phyloP scores from a whole-genome alignment of 805 yeast species.

The Hyphopichia homilentoma region DNA sequence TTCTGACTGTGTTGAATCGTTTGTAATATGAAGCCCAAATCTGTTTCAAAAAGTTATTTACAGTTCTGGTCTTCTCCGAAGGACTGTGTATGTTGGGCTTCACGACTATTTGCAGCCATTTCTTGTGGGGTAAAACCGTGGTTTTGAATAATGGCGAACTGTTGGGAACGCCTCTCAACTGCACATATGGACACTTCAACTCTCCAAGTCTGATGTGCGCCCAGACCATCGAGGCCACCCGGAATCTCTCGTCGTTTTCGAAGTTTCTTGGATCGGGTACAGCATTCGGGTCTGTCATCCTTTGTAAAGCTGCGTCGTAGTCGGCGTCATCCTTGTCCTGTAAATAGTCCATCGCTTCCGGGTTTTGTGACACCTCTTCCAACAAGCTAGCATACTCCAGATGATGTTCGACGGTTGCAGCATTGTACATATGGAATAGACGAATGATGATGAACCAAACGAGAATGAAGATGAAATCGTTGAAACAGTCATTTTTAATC shows the following conservation, averaged over 20 bases:
- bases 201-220: conserved; percentile 25
- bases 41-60: conserved; percentile 7
- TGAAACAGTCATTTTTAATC: conserved; percentile 14
- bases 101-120: conserved; percentile 13
- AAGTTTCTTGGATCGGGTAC: not conserved
- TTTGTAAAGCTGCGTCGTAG: not conserved
- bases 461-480: conserved; percentile 20
- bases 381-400: conserved; percentile 25
- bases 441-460: conserved; percentile 23
- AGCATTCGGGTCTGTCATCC: not conserved
- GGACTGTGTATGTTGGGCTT: no score
- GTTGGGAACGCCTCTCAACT: conserved; percentile 22
- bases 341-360: conserved; percentile 13
- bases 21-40: conserved; percentile 20
- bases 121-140: conserved; percentile 21
- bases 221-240: conserved; percentile 19
- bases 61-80: conserved; percentile 7
- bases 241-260: conserved; percentile 9
- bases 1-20: conserved; percentile 7
- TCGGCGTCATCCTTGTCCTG: conserved; percentile 12
- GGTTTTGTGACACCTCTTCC: conserved; percentile 14
- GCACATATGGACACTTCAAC: conserved; percentile 23
- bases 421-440: conserved; percentile 14
- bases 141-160: conserved; percentile 20
- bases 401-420: conserved; percentile 19